Evolutionary conservation across 768 basidiomycete genomes (phyloP), one percentile per base, ranked within the genome.

Genomic region (Calocybe cyanea): DNA sequence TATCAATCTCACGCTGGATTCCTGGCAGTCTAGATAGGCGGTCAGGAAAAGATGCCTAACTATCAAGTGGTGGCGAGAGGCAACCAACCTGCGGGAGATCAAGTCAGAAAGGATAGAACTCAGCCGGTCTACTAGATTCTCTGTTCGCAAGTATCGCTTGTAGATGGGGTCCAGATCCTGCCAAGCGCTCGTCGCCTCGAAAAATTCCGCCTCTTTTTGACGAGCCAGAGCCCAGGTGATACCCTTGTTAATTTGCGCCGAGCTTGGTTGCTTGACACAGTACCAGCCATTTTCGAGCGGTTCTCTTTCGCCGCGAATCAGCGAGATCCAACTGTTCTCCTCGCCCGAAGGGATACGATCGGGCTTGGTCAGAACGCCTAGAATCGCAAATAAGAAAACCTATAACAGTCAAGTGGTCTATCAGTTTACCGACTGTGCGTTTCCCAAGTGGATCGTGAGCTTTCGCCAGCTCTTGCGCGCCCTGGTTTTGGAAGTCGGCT

Each of bases 401-500:
- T 35, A 14, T 28, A 35, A 7, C 17, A 18, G 5, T 35, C 34
- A n/a, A 14, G 7, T 5, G 34, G n/a, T 35, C 7, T 18, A 35
- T 7, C 7, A 11, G 14, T n/a, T 11, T 49, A 85, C 87, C 86
- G 13, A 89, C 81, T 0, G 86, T 90, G 3, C 85, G 72, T 40
- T 71, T 72, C 0, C 87, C 85, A 1, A 76, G 63, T 0, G 80
- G 78, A 49, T 89, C 86, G 38, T 75, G 63, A 11, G 64, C 40
- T 54, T 80, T 82, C 0, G 84, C 78, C 0, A 90, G 65, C 14
- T 74, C 66, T 47, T 83, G 80, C 0, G 87, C 87, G 0, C 81
- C 83, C 58, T 90, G 87, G 34, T 87, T 91, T 53, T 89, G 84
- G 15, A 85, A 86, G 50, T 91, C 86, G 41, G 85, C 88, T 90